Evolutionary conservation across 2,329 filamentous ascomycete genomes (phyloP).

Genomic region (Lanzia echinophila): DNA sequence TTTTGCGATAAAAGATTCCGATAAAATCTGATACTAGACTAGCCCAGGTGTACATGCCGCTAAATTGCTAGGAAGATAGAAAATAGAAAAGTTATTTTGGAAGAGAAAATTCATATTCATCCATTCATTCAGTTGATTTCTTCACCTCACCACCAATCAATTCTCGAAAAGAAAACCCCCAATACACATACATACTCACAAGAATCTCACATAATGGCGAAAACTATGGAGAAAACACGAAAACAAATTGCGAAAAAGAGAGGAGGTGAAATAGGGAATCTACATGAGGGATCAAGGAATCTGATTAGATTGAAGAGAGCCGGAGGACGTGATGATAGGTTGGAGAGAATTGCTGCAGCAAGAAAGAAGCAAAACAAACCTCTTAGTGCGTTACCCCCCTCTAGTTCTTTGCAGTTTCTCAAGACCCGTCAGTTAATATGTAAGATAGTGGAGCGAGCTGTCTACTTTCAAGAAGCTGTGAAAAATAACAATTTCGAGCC

Average conservation of each 20-base stretch:
- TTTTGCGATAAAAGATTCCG: too few relatives aligned
- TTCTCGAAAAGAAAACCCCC: not conserved
- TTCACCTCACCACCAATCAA: not conserved
- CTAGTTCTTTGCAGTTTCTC: too few relatives aligned
- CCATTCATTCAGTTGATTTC: too few relatives aligned
- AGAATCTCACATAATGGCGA: slow-evolving; percentile 52
- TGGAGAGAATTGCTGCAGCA: slow-evolving; percentile 63
- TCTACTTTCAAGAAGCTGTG: slow-evolving; percentile 65
- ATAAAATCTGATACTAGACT: too few relatives aligned
- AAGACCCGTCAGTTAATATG: slow-evolving; percentile 8
- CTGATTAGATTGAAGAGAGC: slow-evolving; percentile 75
- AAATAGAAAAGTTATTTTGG: too few relatives aligned
- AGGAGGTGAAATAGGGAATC: slow-evolving; percentile 60
- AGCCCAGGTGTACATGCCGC: too few relatives aligned
- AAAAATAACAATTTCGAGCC: slow-evolving; percentile 44
- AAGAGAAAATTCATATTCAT: too few relatives aligned
- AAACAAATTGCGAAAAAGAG: slow-evolving; percentile 91
- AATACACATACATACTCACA: too few relatives aligned
- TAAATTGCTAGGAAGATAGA: too few relatives aligned
- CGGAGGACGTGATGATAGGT: slow-evolving; percentile 71
- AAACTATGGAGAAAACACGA: slow-evolving; percentile 71
- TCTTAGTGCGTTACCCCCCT: slow-evolving; percentile 45
- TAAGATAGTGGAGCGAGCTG: slow-evolving; percentile 54
- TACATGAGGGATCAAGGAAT: slow-evolving; percentile 87
- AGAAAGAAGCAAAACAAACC: slow-evolving; percentile 69